phyloP scores from a whole-genome alignment of 2,329 filamentous ascomycete species.

The Fusarium sp. region DNA sequence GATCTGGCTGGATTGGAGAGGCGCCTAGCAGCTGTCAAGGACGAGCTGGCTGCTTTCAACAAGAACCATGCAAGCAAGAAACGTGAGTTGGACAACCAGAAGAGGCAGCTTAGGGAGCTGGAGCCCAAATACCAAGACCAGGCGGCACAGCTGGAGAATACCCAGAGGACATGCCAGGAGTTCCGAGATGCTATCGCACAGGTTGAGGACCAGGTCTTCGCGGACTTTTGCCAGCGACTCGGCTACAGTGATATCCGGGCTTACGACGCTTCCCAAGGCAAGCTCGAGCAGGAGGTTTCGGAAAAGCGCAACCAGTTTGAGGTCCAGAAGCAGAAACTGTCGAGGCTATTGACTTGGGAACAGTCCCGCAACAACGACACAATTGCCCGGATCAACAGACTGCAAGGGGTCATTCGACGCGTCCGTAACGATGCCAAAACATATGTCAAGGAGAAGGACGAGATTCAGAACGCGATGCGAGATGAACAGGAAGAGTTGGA shows the following conservation, averaged over 20 bases:
- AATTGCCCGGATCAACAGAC: conserved; percentile 73
- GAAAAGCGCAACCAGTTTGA: conserved; percentile 90
- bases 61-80: conserved; percentile 88
- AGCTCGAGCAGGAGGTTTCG: conserved; percentile 88
- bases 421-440: conserved; percentile 76
- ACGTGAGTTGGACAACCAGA: conserved; percentile 80
- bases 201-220: conserved; percentile 91
- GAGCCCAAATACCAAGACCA: conserved; percentile 84
- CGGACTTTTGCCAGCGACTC: conserved; percentile 84
- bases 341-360: conserved; percentile 71
- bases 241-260: conserved; percentile 91
- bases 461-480: conserved; percentile 79
- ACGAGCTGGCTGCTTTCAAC: conserved; percentile 82
- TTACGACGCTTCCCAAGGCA: conserved; percentile 94
- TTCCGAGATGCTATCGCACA: conserved; percentile 75
- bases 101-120: conserved; percentile 79
- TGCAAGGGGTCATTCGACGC: conserved; percentile 75
- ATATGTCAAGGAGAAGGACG: conserved; percentile 78
- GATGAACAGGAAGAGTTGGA: conserved; percentile 82
- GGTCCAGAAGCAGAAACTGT: conserved; percentile 82
- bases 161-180: conserved; percentile 62
- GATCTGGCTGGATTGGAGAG: conserved; percentile 86
- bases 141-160: conserved; percentile 73
- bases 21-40: conserved; percentile 75
- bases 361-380: conserved; percentile 66